Base-by-base conservation (phyloP, 2,329 filamentous ascomycete genomes). In the Alternaria sp. region DNA sequence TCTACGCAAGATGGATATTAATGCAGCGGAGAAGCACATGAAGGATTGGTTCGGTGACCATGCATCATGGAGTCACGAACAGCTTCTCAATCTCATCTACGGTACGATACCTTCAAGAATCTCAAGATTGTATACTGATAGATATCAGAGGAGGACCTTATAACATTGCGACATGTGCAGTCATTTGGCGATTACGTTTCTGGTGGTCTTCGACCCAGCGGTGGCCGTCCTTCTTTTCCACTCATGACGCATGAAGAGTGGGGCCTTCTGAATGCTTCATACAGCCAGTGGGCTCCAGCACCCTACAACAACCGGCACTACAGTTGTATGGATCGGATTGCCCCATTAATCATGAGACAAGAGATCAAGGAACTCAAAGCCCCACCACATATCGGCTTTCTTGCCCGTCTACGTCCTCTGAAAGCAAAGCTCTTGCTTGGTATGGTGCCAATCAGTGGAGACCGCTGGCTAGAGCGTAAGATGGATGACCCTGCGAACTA, bases 401-500 rank as follows among this genome's bases (percentile, higher is more conserved):
- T 48, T 28, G 63, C 65, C 14, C 58, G 63, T 6, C 27, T 70
- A 25, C 55, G 54, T 3, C 49, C 63, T 3, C 41, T 72, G 28
- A 63, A 57, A 44, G 55, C 57, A 28, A 67, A 63, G 48, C 10
- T 72, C 3, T 60, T 59, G 59, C 57, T 60, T 10, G 66, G 69
- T 6, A 66, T 66, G 64, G 64, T 63, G 8, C 67, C 69, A 0
- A 57, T 72, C 25, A 65, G 51, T 11, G 55, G 54, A 34, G 60
- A 64, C 18, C 63, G 67, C 11, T 72, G 66, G 64, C 22, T 60
- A 14, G 60, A 68, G 18, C 64, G 60, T 34, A 62, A 56, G 25
- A 64, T 72, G 54, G 66, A 66, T 34, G 66, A 70, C 16, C 64
- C 68, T 14, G 54, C 61, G 25, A 70, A 70, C 28, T 64, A 63